Base-by-base conservation (phyloP, 116 monocot species). In the Phalaenopsis hybrid region DNA sequence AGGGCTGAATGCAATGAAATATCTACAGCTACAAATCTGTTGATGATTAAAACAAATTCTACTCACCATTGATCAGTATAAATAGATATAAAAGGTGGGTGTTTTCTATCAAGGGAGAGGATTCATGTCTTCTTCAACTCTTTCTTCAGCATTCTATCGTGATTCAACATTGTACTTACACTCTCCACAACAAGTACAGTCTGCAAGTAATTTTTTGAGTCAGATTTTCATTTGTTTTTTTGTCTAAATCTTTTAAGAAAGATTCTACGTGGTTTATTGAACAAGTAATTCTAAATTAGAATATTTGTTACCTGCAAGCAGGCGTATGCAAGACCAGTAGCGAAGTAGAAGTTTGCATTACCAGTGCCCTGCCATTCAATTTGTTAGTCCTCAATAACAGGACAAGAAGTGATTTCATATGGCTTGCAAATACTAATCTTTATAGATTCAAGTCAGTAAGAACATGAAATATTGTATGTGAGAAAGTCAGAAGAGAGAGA, bases 331-430 rank as follows among this genome's bases (percentile, higher is more conserved):
- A 98, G 82, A 49, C 92, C 95, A 17, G 95, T 98, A 18, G 95
- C 95, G 81, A 92, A 98, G 80, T 95, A 98, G 87, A 98, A 98
- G 80, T 98, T 98, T 31, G 98, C 90, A 88, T 98, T 95, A 28
- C 98, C 98, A 65, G 98, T 98, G 8, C 95, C 96, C 96, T 96
- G 91, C 75, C 78, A 59, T 51, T 69, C n/a, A 76, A 49, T 37
- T 20, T 33, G 37, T 75, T 45, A 18, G 44, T 33, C 8, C 15
- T 28, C 63, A 63, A 23, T 23, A 63, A 63, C 63, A 23, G 63
- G 63, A n/a, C 18, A 63, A 63, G 21, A 2, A 9, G 7, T 33
- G 7, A 63, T 63, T 46, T 5, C 46, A 5, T 25, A 23, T 25
- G 21, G 63, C 77, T 52, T 52, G 52, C 52, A 52, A 11, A 52